Base-by-base conservation (phyloP, 2,329 filamentous ascomycete genomes). In the Knoxdaviesia capensis region DNA sequence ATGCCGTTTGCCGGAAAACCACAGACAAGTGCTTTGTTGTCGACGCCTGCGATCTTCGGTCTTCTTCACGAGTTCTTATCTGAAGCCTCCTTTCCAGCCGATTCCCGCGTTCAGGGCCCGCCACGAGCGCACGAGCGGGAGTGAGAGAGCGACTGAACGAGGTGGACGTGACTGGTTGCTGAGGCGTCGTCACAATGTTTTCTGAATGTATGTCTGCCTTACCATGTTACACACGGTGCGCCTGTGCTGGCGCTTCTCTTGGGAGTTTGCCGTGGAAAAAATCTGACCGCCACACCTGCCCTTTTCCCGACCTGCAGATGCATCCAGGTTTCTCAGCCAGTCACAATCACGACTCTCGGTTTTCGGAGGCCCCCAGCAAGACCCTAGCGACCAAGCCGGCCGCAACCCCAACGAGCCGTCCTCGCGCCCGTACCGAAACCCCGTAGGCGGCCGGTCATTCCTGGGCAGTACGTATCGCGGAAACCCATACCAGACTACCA, bases 321-420 rank as follows among this genome's bases (percentile, higher is more conserved):
- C 90, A 54, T 96, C 88, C 50, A 80, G 80, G 52, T 98, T 98
- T 59, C 76, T 98, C 53, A 84, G 87, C 47, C 90, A 96, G 72
- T 94, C 87, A 50, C 87, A 94, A 66, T 93, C 87, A 47, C 80
- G 85, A 48, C 68, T 96, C 53, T 84, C 80, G 50, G 75, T 65
- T 57, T 76, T 86, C 46, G 50, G 44, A 42, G 71, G 66, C 61
- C 73, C 20, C 20, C 20, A 20, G 20, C 20, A 20, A 20, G 20
- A 80, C 56, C 60, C 71, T 46, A 74, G 63, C 48, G 62, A 60
- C 47, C 61, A 58, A 39, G 38, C 45, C 47, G 35, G 48, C 48
- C 41, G 51, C 53, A 41, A 53, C 49, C 41, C 52, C 45, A 43
- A 50, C 46, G 58, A 60, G 50, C 57, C 56, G 53, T 49, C 57